These are phyloP conservation scores for Aureobasidium sp. DNA, from an alignment of 2,329 filamentous ascomycete genomes.

Conservation along the genomic window DNA sequence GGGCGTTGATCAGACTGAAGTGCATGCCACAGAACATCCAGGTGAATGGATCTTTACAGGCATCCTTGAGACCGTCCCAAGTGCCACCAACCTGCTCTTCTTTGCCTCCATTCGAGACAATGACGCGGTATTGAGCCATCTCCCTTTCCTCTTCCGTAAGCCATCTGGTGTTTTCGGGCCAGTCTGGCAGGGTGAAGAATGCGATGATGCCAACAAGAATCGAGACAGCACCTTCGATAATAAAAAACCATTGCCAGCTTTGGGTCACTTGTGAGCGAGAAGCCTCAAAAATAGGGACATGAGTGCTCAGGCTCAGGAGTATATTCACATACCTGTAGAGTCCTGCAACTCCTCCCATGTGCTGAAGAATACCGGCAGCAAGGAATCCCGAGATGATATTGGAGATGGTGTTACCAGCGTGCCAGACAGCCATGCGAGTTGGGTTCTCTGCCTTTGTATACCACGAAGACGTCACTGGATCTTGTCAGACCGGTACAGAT, in stretches of 20 bases:
- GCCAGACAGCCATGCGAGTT: slow-evolving; percentile 40
- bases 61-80: slow-evolving; percentile 32
- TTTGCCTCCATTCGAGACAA: slow-evolving; percentile 26
- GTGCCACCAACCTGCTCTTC: slow-evolving; percentile 37
- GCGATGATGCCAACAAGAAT: slow-evolving; percentile 20
- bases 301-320: not conserved
- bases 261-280: not conserved
- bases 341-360: slow-evolving; percentile 30
- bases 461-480: slow-evolving; percentile 35
- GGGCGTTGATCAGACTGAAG: slow-evolving; percentile 30
- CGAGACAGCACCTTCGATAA: slow-evolving; percentile 36
- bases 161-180: slow-evolving; percentile 48
- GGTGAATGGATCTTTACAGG: slow-evolving; percentile 33
- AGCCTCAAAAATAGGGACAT: not conserved
- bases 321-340: slow-evolving; percentile 26
- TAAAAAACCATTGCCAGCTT: slow-evolving; percentile 35
- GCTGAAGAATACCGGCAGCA: not conserved
- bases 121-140: slow-evolving; percentile 37
- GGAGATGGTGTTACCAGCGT: not conserved
- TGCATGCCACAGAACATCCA: slow-evolving; percentile 38
- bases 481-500: not conserved
- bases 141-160: slow-evolving; percentile 46
- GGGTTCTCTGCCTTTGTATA: slow-evolving; percentile 42
- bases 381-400: slow-evolving; percentile 6
- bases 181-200: slow-evolving; percentile 30